A percentile compares a stretch with the other conserved stretches of the same genome.
phyloP scores from a whole-genome alignment of 306 rosid genomes.

The Oemleria cerasiformis region DNA sequence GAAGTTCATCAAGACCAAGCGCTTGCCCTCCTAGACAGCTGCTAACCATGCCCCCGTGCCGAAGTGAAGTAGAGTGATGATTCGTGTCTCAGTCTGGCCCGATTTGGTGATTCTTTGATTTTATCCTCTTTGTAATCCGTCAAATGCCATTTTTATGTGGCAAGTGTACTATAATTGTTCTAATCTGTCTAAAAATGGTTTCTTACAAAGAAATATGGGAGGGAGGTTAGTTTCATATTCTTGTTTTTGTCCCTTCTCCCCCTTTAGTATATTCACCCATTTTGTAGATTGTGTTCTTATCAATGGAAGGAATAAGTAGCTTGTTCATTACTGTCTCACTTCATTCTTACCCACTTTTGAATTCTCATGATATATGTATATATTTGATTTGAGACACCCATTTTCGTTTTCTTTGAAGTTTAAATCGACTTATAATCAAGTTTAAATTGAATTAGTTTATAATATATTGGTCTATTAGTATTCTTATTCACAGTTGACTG shows the following conservation, averaged over 20 bases:
- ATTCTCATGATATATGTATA: too few relatives aligned
- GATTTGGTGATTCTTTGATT: slow-evolving; percentile 64
- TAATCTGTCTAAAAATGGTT: slow-evolving; percentile 33
- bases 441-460: too few relatives aligned
- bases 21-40: slow-evolving; percentile 37
- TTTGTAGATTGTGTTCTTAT: slow-evolving; percentile 44
- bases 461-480: too few relatives aligned
- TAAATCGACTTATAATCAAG: too few relatives aligned
- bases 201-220: slow-evolving; percentile 41
- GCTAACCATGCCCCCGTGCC: slow-evolving; percentile 33
- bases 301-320: slow-evolving; percentile 37
- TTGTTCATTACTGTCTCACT: slow-evolving; percentile 2
- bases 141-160: slow-evolving; percentile 41
- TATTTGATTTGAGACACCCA: too few relatives aligned
- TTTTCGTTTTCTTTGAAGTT: too few relatives aligned
- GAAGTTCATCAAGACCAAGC: slow-evolving; percentile 22
- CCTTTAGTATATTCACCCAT: slow-evolving; percentile 22
- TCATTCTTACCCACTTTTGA: background rate
- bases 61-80: slow-evolving; percentile 22
- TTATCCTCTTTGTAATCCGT: slow-evolving; percentile 38
- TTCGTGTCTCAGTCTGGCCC: slow-evolving; percentile 24
- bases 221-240: slow-evolving; percentile 31
- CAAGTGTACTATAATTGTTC: slow-evolving; percentile 51
- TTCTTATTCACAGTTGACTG: too few relatives aligned
- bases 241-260: background rate